Percentiles rank a stretch among this genome's conserved stretches.
phyloP scores from a whole-genome alignment of 805 yeast species.

The Ogataea nakhonphanomensis region DNA sequence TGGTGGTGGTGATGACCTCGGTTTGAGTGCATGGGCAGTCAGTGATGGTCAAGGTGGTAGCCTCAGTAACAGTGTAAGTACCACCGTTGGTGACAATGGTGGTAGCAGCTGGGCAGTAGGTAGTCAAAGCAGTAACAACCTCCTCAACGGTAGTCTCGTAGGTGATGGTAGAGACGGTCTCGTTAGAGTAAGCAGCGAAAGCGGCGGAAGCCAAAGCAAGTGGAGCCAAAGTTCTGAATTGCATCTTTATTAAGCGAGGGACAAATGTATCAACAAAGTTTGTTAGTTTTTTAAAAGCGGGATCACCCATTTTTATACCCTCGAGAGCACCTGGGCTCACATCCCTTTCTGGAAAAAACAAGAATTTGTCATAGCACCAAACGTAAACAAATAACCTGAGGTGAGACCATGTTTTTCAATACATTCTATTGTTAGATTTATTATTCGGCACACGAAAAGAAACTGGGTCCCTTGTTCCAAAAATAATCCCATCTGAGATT shows the following conservation, averaged over 20 bases:
- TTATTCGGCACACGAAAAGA: constrained; percentile 1
- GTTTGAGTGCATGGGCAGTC: constrained; percentile 77
- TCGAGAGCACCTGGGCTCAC: background rate
- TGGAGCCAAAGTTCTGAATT: constrained; percentile 33
- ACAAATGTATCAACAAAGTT: constrained; percentile 20
- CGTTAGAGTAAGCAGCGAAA: constrained; percentile 44
- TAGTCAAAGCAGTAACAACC: constrained; percentile 69
- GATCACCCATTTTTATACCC: constrained; percentile 9
- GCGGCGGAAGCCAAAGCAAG: constrained; percentile 38
- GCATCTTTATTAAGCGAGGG: constrained; percentile 36
- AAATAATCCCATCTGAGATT: constrained; percentile 3
- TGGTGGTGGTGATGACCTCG: constrained; percentile 25
- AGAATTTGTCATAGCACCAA: constrained; percentile 10
- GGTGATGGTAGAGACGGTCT: constrained; percentile 47
- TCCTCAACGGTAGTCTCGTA: constrained; percentile 41
- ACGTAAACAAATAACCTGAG: constrained; percentile 15
- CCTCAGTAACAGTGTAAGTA: constrained; percentile 72
- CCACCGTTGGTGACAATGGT: constrained; percentile 57
- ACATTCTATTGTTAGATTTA: background rate
- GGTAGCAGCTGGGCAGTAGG: constrained; percentile 82
- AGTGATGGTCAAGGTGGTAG: constrained; percentile 82
- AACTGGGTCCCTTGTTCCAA: background rate
- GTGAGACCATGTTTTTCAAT: constrained; percentile 1
- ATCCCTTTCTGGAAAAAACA: constrained; percentile 12
- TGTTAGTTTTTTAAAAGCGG: constrained; percentile 5